phyloP scores from a whole-genome alignment of 2,329 filamentous ascomycete genomes.

The Cercospora sp. region DNA sequence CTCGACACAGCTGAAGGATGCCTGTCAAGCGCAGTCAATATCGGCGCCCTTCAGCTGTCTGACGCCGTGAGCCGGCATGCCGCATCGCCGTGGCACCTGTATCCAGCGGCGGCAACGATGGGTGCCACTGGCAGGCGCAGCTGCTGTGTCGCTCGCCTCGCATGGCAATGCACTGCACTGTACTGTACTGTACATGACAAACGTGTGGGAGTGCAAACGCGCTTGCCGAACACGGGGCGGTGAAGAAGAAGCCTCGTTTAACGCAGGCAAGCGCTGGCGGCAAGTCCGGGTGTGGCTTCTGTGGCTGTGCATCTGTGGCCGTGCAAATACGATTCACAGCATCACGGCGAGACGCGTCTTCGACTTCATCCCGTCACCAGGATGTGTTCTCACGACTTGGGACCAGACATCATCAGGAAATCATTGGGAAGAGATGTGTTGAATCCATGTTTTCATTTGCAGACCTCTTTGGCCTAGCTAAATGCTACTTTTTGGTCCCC shows the following conservation, averaged over 20 bases:
- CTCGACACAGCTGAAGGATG: conserved; percentile 1
- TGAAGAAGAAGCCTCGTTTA: not conserved
- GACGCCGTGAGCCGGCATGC: not conserved
- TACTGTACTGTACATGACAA: not conserved
- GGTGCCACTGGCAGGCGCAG: not conserved
- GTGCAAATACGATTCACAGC: not conserved
- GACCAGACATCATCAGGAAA: not conserved
- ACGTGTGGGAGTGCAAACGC: not conserved
- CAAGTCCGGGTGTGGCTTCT: not conserved
- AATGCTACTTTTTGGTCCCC: not conserved
- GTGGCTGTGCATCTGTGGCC: not conserved
- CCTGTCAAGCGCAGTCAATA: not conserved
- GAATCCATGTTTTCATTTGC: not conserved
- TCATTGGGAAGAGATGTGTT: not conserved
- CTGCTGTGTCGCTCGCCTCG: not conserved
- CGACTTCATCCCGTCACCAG: not conserved
- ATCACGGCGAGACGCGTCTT: not conserved
- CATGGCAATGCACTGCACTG: not conserved
- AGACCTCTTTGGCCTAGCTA: not conserved
- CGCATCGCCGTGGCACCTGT: not conserved
- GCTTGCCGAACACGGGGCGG: not conserved
- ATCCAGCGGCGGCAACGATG: not conserved
- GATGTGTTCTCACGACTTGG: not conserved
- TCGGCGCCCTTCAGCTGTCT: not conserved
- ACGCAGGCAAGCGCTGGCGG: not conserved